Conservation (phyloP, 192 early-diverging fungal genomes). For the Coemansia sp. region DNA sequence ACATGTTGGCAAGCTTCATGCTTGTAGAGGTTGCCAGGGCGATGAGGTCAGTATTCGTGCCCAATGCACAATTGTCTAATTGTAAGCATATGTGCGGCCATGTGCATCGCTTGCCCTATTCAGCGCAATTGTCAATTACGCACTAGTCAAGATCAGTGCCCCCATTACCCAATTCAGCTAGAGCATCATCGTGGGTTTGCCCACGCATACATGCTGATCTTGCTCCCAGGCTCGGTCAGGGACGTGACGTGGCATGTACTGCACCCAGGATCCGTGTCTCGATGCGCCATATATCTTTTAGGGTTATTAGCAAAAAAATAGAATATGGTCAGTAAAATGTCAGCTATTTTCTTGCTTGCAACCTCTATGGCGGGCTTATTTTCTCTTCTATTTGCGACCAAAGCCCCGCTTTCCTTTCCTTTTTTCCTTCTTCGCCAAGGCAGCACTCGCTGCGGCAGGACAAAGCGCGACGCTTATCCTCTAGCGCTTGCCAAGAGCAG, state of each 20-base stretch:
- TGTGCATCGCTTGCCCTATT: background rate
- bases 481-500: background rate
- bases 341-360: no score
- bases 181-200: background rate
- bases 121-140: constrained; percentile 1
- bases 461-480: background rate
- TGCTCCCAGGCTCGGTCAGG: no score
- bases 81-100: background rate
- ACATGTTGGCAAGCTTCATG: background rate
- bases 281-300: no score
- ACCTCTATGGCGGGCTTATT: no score
- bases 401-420: no score
- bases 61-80: background rate
- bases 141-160: background rate
- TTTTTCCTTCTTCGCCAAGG: no score
- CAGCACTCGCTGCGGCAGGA: no score
- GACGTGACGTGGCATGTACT: no score
- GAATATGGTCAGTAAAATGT: no score
- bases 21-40: background rate
- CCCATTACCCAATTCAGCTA: background rate
- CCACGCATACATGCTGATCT: background rate
- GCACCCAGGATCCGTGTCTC: no score
- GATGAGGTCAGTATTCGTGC: background rate
- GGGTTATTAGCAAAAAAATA: no score
- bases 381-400: no score